These are phyloP conservation scores for Citrus australasica DNA, from an alignment of 345 rosid genomes.

Conservation along the genomic window DNA sequence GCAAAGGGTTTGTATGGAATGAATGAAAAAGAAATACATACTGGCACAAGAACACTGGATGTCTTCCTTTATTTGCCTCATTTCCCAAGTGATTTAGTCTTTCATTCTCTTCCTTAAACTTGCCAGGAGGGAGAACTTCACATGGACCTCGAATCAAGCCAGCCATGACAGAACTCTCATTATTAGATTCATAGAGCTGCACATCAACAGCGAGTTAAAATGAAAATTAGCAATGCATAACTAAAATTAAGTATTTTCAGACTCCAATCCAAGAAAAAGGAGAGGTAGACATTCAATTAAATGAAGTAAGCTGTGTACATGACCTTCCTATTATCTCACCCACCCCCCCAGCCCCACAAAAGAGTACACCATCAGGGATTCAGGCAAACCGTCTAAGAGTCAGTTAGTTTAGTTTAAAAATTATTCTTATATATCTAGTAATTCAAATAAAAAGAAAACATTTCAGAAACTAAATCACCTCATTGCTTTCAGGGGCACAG, in stretches of 20 bases:
- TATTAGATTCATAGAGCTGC: constrained; percentile 71
- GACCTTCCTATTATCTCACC: background rate
- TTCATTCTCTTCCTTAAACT: constrained; percentile 47
- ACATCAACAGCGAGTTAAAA: constrained; percentile 1
- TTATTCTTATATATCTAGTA: background rate
- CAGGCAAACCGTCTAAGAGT: background rate
- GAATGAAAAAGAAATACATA: constrained; percentile 24
- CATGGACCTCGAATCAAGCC: constrained; percentile 57
- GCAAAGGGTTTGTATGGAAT: background rate
- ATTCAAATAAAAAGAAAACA: background rate
- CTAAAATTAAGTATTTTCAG: background rate
- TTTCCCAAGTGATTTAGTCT: constrained; percentile 35
- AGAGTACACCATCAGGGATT: background rate
- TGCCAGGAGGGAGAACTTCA: constrained; percentile 49
- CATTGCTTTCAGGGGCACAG: constrained; percentile 49
- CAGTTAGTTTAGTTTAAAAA: background rate
- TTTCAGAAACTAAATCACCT: constrained; percentile 34
- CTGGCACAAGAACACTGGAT: constrained; percentile 58
- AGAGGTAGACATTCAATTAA: background rate
- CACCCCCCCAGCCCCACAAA: no score
- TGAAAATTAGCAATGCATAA: background rate
- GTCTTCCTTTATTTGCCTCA: constrained; percentile 29
- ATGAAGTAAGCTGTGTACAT: background rate
- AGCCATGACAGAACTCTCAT: constrained; percentile 42
- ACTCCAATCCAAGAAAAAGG: constrained; percentile 4